phyloP scores from a whole-genome alignment of 2,329 filamentous ascomycete species.

The Trichophyton verrucosum region DNA sequence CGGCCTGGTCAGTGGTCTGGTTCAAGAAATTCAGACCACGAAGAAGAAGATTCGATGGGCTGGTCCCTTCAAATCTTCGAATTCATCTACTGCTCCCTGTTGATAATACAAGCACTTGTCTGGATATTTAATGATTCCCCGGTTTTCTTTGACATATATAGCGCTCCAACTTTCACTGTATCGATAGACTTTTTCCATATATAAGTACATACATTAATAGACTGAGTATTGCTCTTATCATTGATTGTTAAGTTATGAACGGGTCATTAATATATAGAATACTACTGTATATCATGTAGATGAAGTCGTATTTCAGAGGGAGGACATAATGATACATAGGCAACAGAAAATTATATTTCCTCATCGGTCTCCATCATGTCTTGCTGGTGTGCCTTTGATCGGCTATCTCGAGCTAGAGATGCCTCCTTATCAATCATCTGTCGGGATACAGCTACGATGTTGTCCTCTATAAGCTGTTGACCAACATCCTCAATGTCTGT shows the following conservation, averaged over 20 bases:
- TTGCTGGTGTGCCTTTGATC: constrained; percentile 34
- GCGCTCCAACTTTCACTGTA: not conserved
- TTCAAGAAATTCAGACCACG: not conserved
- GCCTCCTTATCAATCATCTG: constrained; percentile 99
- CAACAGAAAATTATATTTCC: constrained; percentile 23
- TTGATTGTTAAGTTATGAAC: not conserved
- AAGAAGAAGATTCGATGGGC: constrained; percentile 2
- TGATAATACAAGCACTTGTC: not conserved
- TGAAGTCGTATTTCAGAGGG: not conserved
- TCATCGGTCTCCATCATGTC: constrained; percentile 60
- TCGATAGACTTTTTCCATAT: not conserved
- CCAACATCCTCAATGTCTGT: constrained; percentile 83
- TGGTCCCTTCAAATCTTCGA: constrained; percentile 1
- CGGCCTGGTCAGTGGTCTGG: not conserved
- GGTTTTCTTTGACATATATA: not conserved
- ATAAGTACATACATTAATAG: not conserved
- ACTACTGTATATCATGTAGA: not conserved
- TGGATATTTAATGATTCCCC: not conserved
- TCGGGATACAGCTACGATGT: constrained; percentile 93
- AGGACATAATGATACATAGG: not conserved
- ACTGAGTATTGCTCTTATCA: not conserved
- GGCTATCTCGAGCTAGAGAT: constrained; percentile 60
- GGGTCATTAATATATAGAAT: not conserved
- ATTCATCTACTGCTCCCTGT: not conserved
- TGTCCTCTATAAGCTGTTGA: constrained; percentile 95